Percentiles rank a stretch among this genome's conserved stretches.
Conservation (phyloP, 306 rosid species). For the Vigna hirtella region DNA sequence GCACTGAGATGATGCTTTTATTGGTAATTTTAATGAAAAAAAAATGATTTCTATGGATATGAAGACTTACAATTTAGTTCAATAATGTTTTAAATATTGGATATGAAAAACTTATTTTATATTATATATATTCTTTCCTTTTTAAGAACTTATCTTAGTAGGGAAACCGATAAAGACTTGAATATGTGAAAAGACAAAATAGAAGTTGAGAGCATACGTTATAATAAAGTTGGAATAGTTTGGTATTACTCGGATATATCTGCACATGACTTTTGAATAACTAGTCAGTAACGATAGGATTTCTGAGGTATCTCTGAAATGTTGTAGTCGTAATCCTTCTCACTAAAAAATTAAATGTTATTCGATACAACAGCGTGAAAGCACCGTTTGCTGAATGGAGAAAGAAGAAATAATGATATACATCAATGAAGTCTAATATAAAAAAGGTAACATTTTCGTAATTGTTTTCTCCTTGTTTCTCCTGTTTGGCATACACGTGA, state of each 20-base stretch:
- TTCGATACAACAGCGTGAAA: conserved; percentile 6
- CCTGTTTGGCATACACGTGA: no score
- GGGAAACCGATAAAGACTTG: background rate
- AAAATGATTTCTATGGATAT: no score
- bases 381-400: conserved; percentile 11
- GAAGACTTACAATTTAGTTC: no score
- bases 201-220: background rate
- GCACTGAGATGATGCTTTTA: no score
- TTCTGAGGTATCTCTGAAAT: conserved; percentile 19
- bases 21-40: no score
- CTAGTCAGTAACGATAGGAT: background rate
- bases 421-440: background rate
- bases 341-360: conserved; percentile 4
- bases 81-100: no score
- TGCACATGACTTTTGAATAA: conserved; percentile 12
- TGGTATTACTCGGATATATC: background rate
- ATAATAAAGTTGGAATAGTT: conserved; percentile 31
- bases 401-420: background rate
- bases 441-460: background rate
- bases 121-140: no score
- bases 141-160: background rate
- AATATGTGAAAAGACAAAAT: no score
- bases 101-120: no score
- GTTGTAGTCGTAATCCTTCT: background rate
- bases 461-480: no score